Base-by-base conservation (phyloP, 495 filamentous ascomycete species). In the Letharia lupina region DNA sequence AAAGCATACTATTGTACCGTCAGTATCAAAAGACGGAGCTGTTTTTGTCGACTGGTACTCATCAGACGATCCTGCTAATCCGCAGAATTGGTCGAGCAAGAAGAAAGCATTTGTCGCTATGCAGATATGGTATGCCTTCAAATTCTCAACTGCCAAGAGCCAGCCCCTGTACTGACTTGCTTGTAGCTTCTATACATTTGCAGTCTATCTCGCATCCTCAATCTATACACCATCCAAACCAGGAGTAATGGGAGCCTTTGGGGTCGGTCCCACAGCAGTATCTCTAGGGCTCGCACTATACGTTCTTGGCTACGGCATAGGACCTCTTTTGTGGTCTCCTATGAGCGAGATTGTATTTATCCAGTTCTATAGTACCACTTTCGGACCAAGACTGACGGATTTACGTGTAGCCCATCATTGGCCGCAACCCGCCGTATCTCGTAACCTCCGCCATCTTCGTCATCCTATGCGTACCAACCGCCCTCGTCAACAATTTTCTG, bases 321-420 rank as follows among this genome's bases (percentile, higher is more conserved):
- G n/a, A 50, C 47, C 47, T 28, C 47, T 28, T 50, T 28, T 50
- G n/a, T 50, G 47, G n/a, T 50, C 47, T 50, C 47, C 47, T 50
- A 50, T 50, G 8, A 50, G 47, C n/a, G 47, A 50, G 47, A 50
- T 20, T 47, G 18, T 20, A 47, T 47, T 18, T 4, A 47, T 16
- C 18, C 44, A 47, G 20, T 47, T 20, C 44, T 47, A 20, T 47
- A 20, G 4, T 47, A 47, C 4, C 15, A 20, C 44, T 13, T 3
- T 47, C 2, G 44, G 44, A 20, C 18, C 44, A 20, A 47, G 18
- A 16, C 15, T 20, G 44, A 20, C 44, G 44, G 44, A 47, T 28
- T 20, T 47, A 47, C 4, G 44, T 47, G 44, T 47, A 47, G 44
- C 44, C 44, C 44, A 47, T 20, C 18, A 47, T 47, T 47, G 44